A percentile compares a stretch with the other conserved stretches of the same genome.
Evolutionary conservation across 2,329 filamentous ascomycete genomes (phyloP).

Genomic region (Paecilomyces niveus): DNA sequence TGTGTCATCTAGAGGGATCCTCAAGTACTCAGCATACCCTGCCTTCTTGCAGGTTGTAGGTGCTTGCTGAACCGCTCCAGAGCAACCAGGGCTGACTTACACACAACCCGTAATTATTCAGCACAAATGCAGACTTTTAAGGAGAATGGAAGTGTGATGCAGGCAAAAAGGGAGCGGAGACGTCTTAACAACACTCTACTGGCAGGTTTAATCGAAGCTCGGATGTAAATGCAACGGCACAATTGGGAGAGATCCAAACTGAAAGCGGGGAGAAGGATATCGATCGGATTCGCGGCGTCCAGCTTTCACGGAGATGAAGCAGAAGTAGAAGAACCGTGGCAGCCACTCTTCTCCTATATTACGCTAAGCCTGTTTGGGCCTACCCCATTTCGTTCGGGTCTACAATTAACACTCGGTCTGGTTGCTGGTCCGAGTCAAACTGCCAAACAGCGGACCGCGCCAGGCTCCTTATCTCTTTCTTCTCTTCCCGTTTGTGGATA

Average conservation of each 20-base stretch:
- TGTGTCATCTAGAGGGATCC: background rate
- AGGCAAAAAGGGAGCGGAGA: background rate
- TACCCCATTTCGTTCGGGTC: background rate
- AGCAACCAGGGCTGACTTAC: constrained; percentile 5
- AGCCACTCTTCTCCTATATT: constrained; percentile 5
- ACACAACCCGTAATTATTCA: constrained; percentile 11
- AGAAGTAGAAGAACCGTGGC: constrained; percentile 5
- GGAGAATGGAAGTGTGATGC: constrained; percentile 8
- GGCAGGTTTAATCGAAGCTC: background rate
- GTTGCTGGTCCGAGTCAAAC: no score
- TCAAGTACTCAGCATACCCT: background rate
- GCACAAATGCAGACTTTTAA: constrained; percentile 15
- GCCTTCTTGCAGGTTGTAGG: background rate
- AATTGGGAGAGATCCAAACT: background rate
- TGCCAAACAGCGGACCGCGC: no score
- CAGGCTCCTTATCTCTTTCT: background rate
- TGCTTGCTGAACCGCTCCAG: background rate
- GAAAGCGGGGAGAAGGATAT: background rate
- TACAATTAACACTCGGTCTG: background rate
- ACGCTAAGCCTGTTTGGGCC: constrained; percentile 8
- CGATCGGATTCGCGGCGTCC: constrained; percentile 2
- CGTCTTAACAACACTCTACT: background rate
- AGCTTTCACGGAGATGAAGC: constrained; percentile 6
- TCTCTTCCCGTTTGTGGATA: background rate
- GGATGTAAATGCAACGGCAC: background rate